Evolutionary conservation across 768 basidiomycete genomes (phyloP).

Genomic region (Harrya chromipes): DNA sequence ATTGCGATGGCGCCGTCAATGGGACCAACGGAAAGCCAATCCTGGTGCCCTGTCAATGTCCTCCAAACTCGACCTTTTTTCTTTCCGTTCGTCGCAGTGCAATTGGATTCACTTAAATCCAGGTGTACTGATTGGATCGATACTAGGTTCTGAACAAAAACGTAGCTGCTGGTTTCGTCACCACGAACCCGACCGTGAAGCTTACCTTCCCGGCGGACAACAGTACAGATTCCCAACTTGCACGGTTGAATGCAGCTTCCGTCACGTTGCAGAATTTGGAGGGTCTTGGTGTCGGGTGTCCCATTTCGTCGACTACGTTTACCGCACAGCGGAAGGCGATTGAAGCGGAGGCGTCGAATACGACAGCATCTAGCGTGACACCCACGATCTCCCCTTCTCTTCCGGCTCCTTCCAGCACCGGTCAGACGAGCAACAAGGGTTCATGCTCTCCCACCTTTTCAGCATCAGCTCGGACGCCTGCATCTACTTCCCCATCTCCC

Average conservation of each 20-base stretch:
- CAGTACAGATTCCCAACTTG: slow-evolving; percentile 47
- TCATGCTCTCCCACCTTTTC: slow-evolving; percentile 1
- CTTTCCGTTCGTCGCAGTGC: slow-evolving; percentile 37
- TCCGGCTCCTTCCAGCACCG: not conserved
- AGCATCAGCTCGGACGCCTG: not conserved
- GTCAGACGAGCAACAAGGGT: not conserved
- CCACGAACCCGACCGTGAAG: slow-evolving; percentile 59
- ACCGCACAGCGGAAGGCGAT: slow-evolving; percentile 34
- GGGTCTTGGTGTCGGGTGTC: slow-evolving; percentile 67
- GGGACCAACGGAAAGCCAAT: slow-evolving; percentile 54
- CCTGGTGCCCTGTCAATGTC: slow-evolving; percentile 64
- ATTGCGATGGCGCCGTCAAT: slow-evolving; percentile 62
- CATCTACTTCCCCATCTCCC: not conserved
- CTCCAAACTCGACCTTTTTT: slow-evolving; percentile 53
- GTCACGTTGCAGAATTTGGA: slow-evolving; percentile 73
- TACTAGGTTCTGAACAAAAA: slow-evolving; percentile 46
- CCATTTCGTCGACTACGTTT: slow-evolving; percentile 63
- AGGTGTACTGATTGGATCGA: not conserved
- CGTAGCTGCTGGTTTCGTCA: slow-evolving; percentile 57
- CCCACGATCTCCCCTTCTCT: slow-evolving; percentile 1
- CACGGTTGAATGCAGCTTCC: slow-evolving; percentile 56
- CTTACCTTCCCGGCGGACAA: slow-evolving; percentile 64
- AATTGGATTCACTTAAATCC: not conserved
- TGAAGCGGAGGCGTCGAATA: slow-evolving; percentile 10
- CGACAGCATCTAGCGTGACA: not conserved